These are phyloP conservation scores for Rhynchospora breviuscula DNA, from an alignment of 176 grass and related monocot species.

Conservation along the genomic window DNA sequence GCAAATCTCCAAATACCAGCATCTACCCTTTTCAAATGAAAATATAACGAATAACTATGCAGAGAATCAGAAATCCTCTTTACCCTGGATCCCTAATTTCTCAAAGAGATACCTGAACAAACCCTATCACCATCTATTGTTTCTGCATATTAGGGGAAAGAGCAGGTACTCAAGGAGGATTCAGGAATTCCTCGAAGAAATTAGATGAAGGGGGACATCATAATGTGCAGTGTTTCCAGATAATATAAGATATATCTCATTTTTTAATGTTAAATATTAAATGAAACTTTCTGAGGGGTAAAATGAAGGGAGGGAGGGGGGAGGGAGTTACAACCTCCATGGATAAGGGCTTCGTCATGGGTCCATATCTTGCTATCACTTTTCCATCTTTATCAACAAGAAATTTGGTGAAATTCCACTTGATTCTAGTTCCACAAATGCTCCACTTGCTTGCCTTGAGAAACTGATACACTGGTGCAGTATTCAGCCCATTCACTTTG, in stretches of 20 bases:
- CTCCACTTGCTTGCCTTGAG: conserved; percentile 75
- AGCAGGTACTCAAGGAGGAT: background rate
- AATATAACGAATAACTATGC: too few relatives aligned
- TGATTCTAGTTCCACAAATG: conserved; percentile 73
- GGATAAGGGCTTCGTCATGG: conserved; percentile 46
- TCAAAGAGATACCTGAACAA: too few relatives aligned
- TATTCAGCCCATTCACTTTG: conserved; percentile 69
- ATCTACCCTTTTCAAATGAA: too few relatives aligned
- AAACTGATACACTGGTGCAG: conserved; percentile 72
- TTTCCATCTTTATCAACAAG: conserved; percentile 78
- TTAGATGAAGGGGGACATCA: background rate
- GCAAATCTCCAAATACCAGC: too few relatives aligned
- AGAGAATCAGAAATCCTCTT: too few relatives aligned
- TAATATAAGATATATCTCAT: background rate
- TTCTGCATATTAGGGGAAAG: background rate
- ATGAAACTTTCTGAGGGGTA: background rate
- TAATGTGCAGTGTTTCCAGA: background rate
- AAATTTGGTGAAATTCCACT: conserved; percentile 98
- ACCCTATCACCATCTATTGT: background rate
- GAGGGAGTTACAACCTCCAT: conserved; percentile 46
- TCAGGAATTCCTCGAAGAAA: background rate
- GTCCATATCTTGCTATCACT: conserved; percentile 59
- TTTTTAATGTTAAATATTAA: background rate
- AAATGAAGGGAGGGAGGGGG: background rate
- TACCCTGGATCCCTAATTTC: too few relatives aligned